phyloP scores from a whole-genome alignment of 2,329 filamentous ascomycete genomes.

The Monosporascus sp. region DNA sequence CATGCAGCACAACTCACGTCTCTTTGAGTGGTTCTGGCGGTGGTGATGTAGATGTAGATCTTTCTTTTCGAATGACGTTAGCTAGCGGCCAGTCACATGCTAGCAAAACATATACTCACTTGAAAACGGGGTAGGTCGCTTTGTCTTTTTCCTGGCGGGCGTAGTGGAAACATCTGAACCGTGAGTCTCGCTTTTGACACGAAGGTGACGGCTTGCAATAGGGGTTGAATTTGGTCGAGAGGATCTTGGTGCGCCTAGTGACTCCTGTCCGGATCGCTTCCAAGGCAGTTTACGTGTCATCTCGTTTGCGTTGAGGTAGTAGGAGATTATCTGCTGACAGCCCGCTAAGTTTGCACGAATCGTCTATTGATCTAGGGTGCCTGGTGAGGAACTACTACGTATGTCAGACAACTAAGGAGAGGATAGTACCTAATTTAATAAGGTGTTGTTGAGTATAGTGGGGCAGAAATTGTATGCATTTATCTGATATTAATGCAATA shows the following conservation, averaged over 20 bases:
- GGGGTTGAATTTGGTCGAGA: constrained; percentile 7
- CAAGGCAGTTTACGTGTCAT: constrained; percentile 51
- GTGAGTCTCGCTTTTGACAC: constrained; percentile 4
- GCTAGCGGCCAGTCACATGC: background rate
- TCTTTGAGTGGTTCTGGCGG: constrained; percentile 43
- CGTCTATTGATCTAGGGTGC: too few relatives aligned
- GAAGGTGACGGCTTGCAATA: constrained; percentile 1
- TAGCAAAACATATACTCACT: constrained; percentile 4
- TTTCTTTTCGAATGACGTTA: constrained; percentile 18
- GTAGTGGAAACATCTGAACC: constrained; percentile 5
- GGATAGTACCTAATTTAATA: background rate
- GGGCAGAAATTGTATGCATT: background rate
- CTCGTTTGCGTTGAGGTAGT: background rate
- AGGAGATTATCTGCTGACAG: background rate
- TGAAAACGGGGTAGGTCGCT: constrained; percentile 5
- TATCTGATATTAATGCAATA: background rate
- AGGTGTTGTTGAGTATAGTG: background rate
- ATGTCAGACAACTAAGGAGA: background rate
- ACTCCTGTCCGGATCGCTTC: constrained; percentile 29
- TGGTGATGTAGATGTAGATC: constrained; percentile 46
- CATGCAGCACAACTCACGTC: constrained; percentile 28
- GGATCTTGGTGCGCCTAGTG: constrained; percentile 3
- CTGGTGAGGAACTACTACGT: background rate
- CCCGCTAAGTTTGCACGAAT: background rate
- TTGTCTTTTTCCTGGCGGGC: background rate